Conservation (phyloP, 441 rosid species). For the Mallotus repandus region DNA sequence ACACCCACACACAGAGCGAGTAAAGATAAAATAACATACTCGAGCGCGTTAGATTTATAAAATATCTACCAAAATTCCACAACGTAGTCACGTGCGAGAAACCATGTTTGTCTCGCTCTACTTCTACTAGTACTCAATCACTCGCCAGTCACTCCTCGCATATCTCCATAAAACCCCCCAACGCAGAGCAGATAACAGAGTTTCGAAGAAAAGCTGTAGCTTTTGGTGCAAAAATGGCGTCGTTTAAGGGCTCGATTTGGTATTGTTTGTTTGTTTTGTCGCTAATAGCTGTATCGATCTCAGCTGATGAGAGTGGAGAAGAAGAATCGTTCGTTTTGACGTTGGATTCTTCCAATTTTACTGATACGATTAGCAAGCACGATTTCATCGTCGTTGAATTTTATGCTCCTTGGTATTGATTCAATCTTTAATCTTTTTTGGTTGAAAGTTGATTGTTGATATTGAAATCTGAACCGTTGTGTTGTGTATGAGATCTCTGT, state of each 20-base stretch:
- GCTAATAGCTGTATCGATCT: constrained; percentile 31
- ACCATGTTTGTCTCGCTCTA: constrained; percentile 23
- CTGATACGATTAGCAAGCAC: constrained; percentile 65
- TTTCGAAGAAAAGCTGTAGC: background rate
- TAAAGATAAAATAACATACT: background rate
- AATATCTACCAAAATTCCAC: background rate
- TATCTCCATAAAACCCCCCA: constrained; percentile 13
- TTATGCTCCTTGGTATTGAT: constrained; percentile 91
- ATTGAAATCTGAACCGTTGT: background rate
- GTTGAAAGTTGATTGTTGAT: background rate
- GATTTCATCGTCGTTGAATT: constrained; percentile 92
- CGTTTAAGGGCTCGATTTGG: constrained; percentile 32
- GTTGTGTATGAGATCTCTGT: background rate
- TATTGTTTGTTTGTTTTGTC: constrained; percentile 35
- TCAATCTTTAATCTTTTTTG: background rate
- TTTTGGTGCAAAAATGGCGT: constrained; percentile 16
- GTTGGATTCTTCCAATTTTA: constrained; percentile 78
- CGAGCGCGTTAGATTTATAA: background rate
- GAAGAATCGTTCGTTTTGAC: constrained; percentile 66
- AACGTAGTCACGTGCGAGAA: constrained; percentile 29
- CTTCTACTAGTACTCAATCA: constrained; percentile 2
- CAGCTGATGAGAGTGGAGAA: constrained; percentile 37
- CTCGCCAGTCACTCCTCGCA: background rate
- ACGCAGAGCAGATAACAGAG: no score
- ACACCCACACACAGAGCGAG: constrained; percentile 29